Percentiles rank a stretch among this genome's conserved stretches.
Conservation (phyloP, 2,329 filamentous ascomycete species). For the Xylariaceae sp. region DNA sequence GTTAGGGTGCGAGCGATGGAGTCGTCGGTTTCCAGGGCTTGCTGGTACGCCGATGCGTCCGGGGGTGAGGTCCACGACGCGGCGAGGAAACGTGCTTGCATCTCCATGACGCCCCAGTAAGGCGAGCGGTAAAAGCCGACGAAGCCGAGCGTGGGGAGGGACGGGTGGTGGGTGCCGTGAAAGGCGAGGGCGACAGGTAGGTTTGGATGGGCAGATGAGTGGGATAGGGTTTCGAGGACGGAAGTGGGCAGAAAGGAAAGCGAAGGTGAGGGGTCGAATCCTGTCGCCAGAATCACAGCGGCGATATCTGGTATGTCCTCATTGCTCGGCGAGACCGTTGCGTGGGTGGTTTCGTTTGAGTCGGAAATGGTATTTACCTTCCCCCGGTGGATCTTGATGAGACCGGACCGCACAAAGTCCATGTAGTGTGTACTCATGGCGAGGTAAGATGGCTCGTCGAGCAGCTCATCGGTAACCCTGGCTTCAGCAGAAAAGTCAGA, state of each 20-base stretch:
- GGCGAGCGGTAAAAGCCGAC: slow-evolving; percentile 81
- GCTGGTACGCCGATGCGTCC: slow-evolving; percentile 7
- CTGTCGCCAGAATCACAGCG: slow-evolving; percentile 70
- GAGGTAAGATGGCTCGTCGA: slow-evolving; percentile 56
- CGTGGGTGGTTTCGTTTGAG: slow-evolving; percentile 30
- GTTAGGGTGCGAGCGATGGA: slow-evolving; percentile 42
- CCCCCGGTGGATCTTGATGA: slow-evolving; percentile 49
- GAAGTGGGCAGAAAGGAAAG: slow-evolving; percentile 59
- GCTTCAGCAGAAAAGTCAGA: slow-evolving; percentile 41
- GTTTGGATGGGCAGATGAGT: slow-evolving; percentile 48
- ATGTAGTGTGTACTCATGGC: slow-evolving; percentile 68
- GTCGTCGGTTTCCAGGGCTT: slow-evolving; percentile 39
- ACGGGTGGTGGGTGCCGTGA: slow-evolving; percentile 58
- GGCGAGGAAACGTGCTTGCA: slow-evolving; percentile 70
- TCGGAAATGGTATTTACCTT: slow-evolving; percentile 33
- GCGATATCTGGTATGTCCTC: slow-evolving; percentile 50
- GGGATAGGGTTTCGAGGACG: slow-evolving; percentile 52
- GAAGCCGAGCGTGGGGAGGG: slow-evolving; percentile 65
- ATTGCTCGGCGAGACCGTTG: slow-evolving; percentile 19
- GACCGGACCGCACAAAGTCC: slow-evolving; percentile 66
- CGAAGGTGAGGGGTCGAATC: slow-evolving; percentile 62
- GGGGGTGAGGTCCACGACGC: slow-evolving; percentile 48
- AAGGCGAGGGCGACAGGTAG: slow-evolving; percentile 65
- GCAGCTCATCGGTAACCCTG: slow-evolving; percentile 35
- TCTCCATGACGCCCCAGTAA: slow-evolving; percentile 84